Evolutionary conservation across 2,329 filamentous ascomycete genomes (phyloP), one percentile per base, ranked within the genome.

Genomic region (Sphaerulina vaccinii): DNA sequence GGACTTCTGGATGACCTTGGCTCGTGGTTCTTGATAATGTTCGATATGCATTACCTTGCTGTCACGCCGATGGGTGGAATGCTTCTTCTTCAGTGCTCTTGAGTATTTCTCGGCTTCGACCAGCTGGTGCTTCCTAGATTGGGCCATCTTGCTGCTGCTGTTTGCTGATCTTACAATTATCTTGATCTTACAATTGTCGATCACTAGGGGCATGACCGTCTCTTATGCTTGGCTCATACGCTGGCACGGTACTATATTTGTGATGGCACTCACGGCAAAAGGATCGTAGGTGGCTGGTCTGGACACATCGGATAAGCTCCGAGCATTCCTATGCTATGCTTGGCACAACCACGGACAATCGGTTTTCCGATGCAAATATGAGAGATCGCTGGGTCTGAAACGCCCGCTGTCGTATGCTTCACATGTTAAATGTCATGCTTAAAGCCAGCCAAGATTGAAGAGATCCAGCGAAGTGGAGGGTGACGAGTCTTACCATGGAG

Each of bases 241-340:
- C 13, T 10, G 32, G 35, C 19, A 24, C 32, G 21, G 44, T 18
- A 10, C 46, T 44, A 55, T 22, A 48, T 37, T 13, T 35, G 35
- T n/a, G 38, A 43, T 44, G 56, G 53, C 16, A 58, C 19, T 23
- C 51, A 54, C 27, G 54, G 51, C 37, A 56, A 32, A 40, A 51
- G 54, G 36, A 44, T 51, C 21, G 51, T 58, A n/a, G 54, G 51
- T 37, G 56, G 53, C 23, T 53, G 56, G 38, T 51, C 56, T 54
- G 56, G 53, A 37, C 51, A 54, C 18, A 54, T 47, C 33, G 53
- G 56, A 16, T 40, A 56, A 21, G 37, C 54, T 16, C 44, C 48
- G 37, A 44, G 51, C 56, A 58, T 56, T 22, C 24, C 39, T 39
- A 29, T 35, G 32, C 15, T 49, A 35, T 43, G 37, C 47, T 39